Conservation (phyloP, 441 rosid species). For the Lepidium campestre region DNA sequence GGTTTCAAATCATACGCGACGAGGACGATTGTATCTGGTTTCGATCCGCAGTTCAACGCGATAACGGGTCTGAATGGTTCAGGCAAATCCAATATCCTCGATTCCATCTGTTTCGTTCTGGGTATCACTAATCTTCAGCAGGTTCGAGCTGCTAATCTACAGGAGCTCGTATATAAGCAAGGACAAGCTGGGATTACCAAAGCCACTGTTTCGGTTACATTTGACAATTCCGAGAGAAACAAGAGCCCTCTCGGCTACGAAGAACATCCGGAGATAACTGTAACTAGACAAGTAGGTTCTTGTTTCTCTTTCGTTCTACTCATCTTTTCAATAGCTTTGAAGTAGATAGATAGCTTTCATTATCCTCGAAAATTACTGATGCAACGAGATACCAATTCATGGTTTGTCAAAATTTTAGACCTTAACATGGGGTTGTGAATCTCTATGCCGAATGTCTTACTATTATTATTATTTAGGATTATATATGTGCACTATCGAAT, state of each 20-base stretch:
- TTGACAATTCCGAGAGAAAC: slow-evolving; percentile 71
- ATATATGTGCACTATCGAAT: background rate
- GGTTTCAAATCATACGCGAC: slow-evolving; percentile 98
- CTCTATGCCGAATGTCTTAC: background rate
- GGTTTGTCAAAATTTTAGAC: background rate
- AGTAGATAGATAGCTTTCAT: background rate
- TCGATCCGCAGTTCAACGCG: slow-evolving; percentile 92
- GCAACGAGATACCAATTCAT: background rate
- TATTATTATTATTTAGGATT: background rate
- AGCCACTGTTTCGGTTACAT: slow-evolving; percentile 85
- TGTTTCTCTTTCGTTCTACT: background rate
- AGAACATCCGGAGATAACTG: slow-evolving; percentile 79
- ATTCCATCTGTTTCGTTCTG: slow-evolving; percentile 91
- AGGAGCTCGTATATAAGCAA: slow-evolving; percentile 98
- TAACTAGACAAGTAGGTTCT: slow-evolving; percentile 74
- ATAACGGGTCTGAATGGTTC: slow-evolving; percentile 93
- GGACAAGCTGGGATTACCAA: slow-evolving; percentile 99
- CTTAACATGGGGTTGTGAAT: background rate
- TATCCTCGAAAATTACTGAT: background rate
- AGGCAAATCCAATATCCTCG: slow-evolving; percentile 96
- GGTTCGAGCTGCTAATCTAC: slow-evolving; percentile 94
- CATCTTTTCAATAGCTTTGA: background rate
- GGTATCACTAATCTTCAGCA: slow-evolving; percentile 98
- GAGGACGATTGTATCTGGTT: slow-evolving; percentile 87
- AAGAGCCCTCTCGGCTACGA: slow-evolving; percentile 90